phyloP scores from a whole-genome alignment of 2,329 filamentous ascomycete species.

The Colletotrichum tofieldiae region DNA sequence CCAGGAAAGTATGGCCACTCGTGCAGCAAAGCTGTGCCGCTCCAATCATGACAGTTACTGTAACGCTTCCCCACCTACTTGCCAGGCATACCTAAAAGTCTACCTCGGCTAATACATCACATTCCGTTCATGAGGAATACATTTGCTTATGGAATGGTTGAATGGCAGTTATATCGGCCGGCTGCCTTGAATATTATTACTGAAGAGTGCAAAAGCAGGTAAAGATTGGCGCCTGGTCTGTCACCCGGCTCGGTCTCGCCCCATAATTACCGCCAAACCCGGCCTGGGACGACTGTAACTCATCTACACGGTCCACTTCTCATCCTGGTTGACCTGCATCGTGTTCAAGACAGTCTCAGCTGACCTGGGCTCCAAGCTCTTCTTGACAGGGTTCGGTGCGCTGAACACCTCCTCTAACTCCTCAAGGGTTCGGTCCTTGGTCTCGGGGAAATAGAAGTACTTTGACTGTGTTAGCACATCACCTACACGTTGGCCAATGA shows the following conservation, averaged over 20 bases:
- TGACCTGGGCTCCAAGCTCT: constrained; percentile 57
- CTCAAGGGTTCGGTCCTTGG: constrained; percentile 65
- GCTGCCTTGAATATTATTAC: background rate
- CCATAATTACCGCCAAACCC: constrained; percentile 21
- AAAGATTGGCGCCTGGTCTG: constrained; percentile 5
- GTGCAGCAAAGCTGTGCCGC: constrained; percentile 24
- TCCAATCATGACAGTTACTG: constrained; percentile 26
- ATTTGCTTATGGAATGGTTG: background rate
- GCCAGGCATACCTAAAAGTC: background rate
- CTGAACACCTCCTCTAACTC: constrained; percentile 68
- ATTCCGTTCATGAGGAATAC: background rate
- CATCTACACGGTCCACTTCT: constrained; percentile 50
- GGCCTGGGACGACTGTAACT: constrained; percentile 41
- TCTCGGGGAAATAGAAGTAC: constrained; percentile 67
- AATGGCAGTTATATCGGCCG: background rate
- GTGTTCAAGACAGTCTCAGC: constrained; percentile 58
- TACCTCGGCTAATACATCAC: background rate
- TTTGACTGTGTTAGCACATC: background rate
- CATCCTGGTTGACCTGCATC: constrained; percentile 46
- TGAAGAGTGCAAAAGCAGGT: background rate
- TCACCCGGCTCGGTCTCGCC: constrained; percentile 7
- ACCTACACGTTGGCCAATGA: too few relatives aligned
- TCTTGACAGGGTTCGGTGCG: constrained; percentile 61
- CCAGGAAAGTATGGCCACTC: background rate
- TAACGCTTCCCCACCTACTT: background rate